Conservation (phyloP, 495 filamentous ascomycete genomes). For the Penicillium soppii region DNA sequence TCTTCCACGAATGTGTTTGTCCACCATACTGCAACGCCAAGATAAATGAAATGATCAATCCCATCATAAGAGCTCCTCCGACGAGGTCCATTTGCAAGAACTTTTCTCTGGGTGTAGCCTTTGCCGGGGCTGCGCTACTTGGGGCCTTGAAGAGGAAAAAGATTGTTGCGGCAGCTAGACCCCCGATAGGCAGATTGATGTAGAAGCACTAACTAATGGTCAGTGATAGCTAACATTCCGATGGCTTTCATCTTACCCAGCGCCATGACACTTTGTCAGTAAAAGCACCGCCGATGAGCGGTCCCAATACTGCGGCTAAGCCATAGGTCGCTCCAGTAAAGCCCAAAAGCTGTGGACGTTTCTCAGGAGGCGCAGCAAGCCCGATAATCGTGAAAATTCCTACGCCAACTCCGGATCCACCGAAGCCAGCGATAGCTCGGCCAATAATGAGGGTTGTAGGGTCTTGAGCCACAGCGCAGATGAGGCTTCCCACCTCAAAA, state of each 20-base stretch:
- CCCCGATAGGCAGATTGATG: conserved; percentile 53
- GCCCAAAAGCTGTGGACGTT: conserved; percentile 48
- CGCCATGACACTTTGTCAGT: conserved; percentile 61
- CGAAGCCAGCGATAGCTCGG: conserved; percentile 69
- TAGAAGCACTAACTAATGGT: conserved; percentile 59
- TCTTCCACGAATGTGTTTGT: conserved; percentile 53
- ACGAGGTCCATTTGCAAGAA: conserved; percentile 38
- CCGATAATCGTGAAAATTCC: conserved; percentile 36
- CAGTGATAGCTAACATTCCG: background rate
- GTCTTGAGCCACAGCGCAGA: conserved; percentile 22
- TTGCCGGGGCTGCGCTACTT: conserved; percentile 3
- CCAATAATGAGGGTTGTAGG: conserved; percentile 61
- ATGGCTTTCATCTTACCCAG: conserved; percentile 34
- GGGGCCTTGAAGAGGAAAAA: conserved; percentile 22
- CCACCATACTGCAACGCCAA: conserved; percentile 66
- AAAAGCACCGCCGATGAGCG: conserved; percentile 51
- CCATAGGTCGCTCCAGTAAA: conserved; percentile 46
- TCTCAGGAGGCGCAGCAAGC: conserved; percentile 39
- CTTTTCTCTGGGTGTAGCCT: conserved; percentile 26
- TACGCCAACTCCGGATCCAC: conserved; percentile 29
- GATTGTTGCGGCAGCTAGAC: conserved; percentile 15
- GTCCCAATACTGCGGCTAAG: conserved; percentile 44
- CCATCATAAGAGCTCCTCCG: conserved; percentile 54
- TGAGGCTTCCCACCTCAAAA: conserved; percentile 42
- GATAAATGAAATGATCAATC: conserved; percentile 53